phyloP scores from a whole-genome alignment of 2,329 filamentous ascomycete genomes.

The Kalaharituber pfeilii region DNA sequence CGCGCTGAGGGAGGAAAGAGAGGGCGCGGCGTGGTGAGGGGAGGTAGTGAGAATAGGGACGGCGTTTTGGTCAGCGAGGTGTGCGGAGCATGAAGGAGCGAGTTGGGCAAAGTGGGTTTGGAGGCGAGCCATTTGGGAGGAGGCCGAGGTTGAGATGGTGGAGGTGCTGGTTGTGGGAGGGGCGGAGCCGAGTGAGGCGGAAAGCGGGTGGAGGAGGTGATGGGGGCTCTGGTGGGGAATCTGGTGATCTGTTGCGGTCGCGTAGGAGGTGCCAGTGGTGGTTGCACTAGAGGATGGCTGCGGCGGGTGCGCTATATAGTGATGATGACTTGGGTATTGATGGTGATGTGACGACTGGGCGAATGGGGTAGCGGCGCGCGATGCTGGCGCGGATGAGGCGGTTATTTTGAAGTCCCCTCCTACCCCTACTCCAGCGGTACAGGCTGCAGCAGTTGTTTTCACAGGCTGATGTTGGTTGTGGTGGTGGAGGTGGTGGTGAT shows the following conservation, averaged over 20 bases:
- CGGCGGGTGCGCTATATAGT: not conserved
- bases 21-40: slow-evolving; percentile 10
- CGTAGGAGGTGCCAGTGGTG: not conserved
- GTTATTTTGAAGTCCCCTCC: not conserved
- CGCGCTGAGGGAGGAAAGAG: slow-evolving; percentile 17
- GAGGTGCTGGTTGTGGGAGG: not conserved
- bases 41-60: slow-evolving; percentile 19
- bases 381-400: not conserved
- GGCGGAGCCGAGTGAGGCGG: not conserved
- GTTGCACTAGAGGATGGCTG: not conserved
- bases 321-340: not conserved
- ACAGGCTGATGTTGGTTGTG: not conserved
- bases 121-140: not conserved
- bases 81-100: slow-evolving; percentile 17
- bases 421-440: too few species aligned
- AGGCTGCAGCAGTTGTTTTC: too few species aligned
- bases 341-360: not conserved
- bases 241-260: slow-evolving; percentile 1
- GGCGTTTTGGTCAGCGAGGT: slow-evolving; percentile 20
- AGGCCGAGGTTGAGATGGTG: not conserved
- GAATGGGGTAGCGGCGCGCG: not conserved
- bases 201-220: not conserved
- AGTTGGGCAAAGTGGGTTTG: slow-evolving; percentile 20
- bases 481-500: not conserved
- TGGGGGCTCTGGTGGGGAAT: slow-evolving; percentile 5